Evolutionary conservation across 2,329 filamentous ascomycete genomes (phyloP), one percentile per base, ranked within the genome.

Genomic region (Apiospora phragmitis): DNA sequence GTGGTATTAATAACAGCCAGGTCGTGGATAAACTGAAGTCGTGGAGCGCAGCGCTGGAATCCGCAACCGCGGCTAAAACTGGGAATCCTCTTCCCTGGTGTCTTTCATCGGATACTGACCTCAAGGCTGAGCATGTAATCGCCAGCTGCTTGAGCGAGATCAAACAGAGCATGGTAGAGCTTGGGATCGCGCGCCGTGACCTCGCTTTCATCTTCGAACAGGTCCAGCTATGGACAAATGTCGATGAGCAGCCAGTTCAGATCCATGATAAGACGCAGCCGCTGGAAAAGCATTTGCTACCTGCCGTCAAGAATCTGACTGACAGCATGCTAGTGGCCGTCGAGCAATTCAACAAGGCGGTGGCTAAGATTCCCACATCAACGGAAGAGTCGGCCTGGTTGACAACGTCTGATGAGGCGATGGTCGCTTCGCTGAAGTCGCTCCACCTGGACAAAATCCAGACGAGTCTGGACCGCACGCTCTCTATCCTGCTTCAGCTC

Each of bases 251-350:
- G 32, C 65, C 66, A 32, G 21, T 51, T 32, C 43, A 71, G 3
- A 70, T 68, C 12, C 16, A 67, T 1, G 65, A 68, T 4, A 43
- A 74, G 8, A 71, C 67, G 2, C 70, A 75, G 32, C 75, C 79
- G 24, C 71, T 84, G 21, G 73, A 85, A 24, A 78, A 81, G 0
- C 29, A 42, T 43, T 87, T 94, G 62, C 88, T 90, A 55, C 81
- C 86, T 18, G 83, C 86, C 4, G 80, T 94, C 1, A 88, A 93
- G 47, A 87, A 81, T 1, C 84, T 92, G n/a, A 88, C 92, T 65
- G 93, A 97, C 80, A 89, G 89, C 67, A 88, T 95, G 38, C 89
- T 98, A 1, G 92, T 95, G 45, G 91, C 93, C 0, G 86, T 97
- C 66, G 94, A 98, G 79, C 89, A 91, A 73, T 86, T 92, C 65